Evolutionary conservation across 2,329 filamentous ascomycete species (phyloP), one percentile per base, ranked within the genome.

Genomic region (Didymellaceae sp.): DNA sequence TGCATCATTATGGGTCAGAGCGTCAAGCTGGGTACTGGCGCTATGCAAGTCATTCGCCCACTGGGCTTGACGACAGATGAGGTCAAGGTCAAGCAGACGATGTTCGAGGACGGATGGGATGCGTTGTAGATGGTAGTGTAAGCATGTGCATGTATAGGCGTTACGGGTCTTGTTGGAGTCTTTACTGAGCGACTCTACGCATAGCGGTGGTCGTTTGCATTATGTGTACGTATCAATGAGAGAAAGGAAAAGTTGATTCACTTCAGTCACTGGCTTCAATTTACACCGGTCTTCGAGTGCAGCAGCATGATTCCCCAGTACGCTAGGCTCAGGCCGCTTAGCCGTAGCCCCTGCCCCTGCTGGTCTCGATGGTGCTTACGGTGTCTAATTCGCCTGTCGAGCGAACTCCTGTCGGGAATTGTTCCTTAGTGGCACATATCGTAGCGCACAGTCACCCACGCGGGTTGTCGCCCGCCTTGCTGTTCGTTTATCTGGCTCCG

Each of bases 1-100:
- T 95, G 91, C 75, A 97, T 99, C 69, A 99, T 99, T 70, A 94
- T 97, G 87, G 94, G 94, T 13, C 93, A 97, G 80, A 92, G 88
- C 32, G 95, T 97, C 83, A 84, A 83, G 34, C 80, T 99, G 26
- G 94, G 94, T 5, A 99, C 94, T 0, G 94, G 94, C 4, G 88
- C 90, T 1, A 94, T 97, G 81, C 87, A 95, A 69, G 89, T 97
- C 18, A 89, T 97, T 3, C 80, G 92, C 33, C 82, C 85, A 51
- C 75, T 97, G 31, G 51, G 53, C n/a, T 40, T 72, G 5, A 33
- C 45, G 2, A 51, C 48, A 4, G 48, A 61, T 4, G 68, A 71
- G 2, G 42, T 69, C 4, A 55, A 46, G 34, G 11, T 38, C 9
- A 71, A 70, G 63, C 62, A 45, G 46, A 63, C 62, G 0, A 62